phyloP scores from a whole-genome alignment of 805 yeast species.

The Cyberlindnera subsufficiens region DNA sequence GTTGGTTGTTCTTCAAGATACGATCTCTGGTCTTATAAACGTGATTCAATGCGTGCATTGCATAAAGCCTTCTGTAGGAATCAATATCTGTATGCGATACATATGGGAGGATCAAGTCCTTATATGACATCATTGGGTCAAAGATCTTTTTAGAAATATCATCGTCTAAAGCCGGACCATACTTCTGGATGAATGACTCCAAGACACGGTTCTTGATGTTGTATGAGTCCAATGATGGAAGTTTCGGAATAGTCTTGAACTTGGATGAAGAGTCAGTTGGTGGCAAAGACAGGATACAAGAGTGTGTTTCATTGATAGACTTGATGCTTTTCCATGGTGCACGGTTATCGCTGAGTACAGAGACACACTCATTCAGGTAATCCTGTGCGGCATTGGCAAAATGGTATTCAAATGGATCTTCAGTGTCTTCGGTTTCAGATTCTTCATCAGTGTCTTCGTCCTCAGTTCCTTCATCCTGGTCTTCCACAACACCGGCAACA shows the following conservation, averaged over 20 bases:
- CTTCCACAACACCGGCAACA: conserved; percentile 18
- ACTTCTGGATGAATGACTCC: conserved; percentile 19
- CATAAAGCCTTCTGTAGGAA: conserved; percentile 56
- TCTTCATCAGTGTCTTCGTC: conserved; percentile 26
- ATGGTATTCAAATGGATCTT: conserved; percentile 76
- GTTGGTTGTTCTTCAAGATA: conserved; percentile 71
- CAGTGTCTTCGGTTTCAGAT: conserved; percentile 31
- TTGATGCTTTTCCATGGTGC: conserved; percentile 24
- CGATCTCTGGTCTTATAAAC: conserved; percentile 80
- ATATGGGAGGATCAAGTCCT: conserved; percentile 62
- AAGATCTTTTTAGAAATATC: conserved; percentile 46
- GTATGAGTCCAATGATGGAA: conserved; percentile 26
- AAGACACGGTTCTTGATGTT: conserved; percentile 41
- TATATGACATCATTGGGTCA: conserved; percentile 65
- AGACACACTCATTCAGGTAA: conserved; percentile 31
- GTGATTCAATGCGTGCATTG: conserved; percentile 76
- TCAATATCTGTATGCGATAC: conserved; percentile 41
- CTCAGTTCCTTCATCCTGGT: conserved; percentile 16
- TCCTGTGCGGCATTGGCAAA: conserved; percentile 45
- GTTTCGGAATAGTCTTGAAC: conserved; percentile 15
- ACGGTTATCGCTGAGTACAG: conserved; percentile 22
- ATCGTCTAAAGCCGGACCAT: conserved; percentile 26
- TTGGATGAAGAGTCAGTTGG: conserved; percentile 14
- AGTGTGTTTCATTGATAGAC: conserved; percentile 13
- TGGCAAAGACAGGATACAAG: conserved; percentile 22